Base-by-base conservation (phyloP, 2,329 filamentous ascomycete genomes). In the Elsinoe australis region DNA sequence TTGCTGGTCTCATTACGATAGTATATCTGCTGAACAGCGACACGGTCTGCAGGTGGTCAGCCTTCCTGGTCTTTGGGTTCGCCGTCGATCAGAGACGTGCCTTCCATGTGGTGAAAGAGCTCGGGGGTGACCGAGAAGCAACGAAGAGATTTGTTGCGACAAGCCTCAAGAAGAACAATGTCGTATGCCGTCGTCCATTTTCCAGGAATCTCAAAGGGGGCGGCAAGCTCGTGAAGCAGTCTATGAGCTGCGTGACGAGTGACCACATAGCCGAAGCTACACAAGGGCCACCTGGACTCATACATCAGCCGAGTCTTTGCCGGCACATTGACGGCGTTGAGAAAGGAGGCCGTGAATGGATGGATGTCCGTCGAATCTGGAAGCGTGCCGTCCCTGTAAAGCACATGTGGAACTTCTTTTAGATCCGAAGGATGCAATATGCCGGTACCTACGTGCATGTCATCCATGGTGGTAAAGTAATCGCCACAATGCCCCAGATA, bases 401-500 rank as follows among this genome's bases (percentile, higher is more conserved):
- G 46, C 18, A 61, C 55, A 49, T 69, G 58, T 1, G 61, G 58
- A n/a, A 64, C 57, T 10, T 54, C 52, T 34, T 53, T 61, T 18
- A 64, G 54, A 28, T 60, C 52, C 7, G 55, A 53, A 17, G 56
- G 65, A 47, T 44, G 65, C 31, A 66, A 58, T 26, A 63, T 59
- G 7, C 64, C 63, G 33, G 69, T 58, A n/a, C 60, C 56, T 9
- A 70, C 53, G 9, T 57, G 57, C 45, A 48, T 36, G 12, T 56
- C 52, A 49, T 66, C 63, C 12, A 69, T 49, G 10, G 54, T 52
- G 39, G 63, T 62, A 35, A 64, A 59, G 32, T 59, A 54, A 52
- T 66, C 61, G 47, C 68, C 69, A 54, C 67, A 69, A 54, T 69
- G 67, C 46, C 67, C 66, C 5, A 68, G 59, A 56, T 66, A 66